Percentiles rank a stretch among this genome's conserved stretches.
Conservation (phyloP, 345 rosid species). For the Gossypium stocksii region DNA sequence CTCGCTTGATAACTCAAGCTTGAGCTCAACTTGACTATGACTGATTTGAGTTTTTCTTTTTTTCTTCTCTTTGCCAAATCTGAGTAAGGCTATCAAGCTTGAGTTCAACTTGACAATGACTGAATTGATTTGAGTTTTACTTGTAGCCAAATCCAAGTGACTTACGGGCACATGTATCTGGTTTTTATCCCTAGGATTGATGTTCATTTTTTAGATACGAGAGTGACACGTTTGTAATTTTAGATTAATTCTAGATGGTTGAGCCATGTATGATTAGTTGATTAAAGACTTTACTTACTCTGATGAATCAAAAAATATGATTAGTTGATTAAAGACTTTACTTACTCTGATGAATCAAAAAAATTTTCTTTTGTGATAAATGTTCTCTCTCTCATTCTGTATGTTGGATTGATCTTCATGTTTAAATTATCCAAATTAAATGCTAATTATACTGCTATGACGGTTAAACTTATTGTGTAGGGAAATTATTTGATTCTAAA, state of each 20-base stretch:
- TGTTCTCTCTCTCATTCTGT: background rate
- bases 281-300: background rate
- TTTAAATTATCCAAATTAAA: background rate
- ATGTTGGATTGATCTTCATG: background rate
- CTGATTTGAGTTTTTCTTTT: background rate
- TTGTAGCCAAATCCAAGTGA: background rate
- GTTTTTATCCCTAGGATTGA: background rate
- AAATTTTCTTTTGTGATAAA: background rate
- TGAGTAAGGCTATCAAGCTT: background rate
- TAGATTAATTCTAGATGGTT: background rate
- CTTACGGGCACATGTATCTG: background rate
- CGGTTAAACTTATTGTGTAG: background rate
- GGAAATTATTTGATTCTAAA: background rate
- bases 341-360: background rate
- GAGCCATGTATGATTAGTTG: background rate
- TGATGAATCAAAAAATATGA: too few species aligned
- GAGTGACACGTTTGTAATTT: background rate
- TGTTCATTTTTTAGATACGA: background rate
- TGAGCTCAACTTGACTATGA: background rate
- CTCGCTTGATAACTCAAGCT: background rate
- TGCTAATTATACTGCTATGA: background rate
- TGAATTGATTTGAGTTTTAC: background rate
- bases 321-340: background rate
- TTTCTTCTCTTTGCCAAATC: background rate
- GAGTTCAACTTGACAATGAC: background rate